These are phyloP conservation scores for Ascosphaera aggregata DNA, from an alignment of 2,329 filamentous ascomycete species.

Conservation along the genomic window DNA sequence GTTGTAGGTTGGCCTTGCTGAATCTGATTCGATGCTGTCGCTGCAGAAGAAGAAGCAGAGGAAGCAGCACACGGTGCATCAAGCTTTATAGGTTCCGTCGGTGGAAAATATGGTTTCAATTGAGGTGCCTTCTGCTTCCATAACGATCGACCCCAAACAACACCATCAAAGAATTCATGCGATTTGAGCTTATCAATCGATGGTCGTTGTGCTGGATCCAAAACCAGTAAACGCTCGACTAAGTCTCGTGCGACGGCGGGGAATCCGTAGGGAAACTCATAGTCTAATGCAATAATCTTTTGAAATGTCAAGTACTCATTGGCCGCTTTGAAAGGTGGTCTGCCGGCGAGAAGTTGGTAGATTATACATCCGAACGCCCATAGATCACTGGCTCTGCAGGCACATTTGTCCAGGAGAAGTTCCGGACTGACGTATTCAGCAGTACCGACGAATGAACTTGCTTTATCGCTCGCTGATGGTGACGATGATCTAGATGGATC, in stretches of 20 bases:
- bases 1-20: too few relatives aligned
- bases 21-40: too few relatives aligned
- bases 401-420: conserved; percentile 86
- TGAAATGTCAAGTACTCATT: conserved; percentile 97
- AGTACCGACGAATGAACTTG: conserved; percentile 89
- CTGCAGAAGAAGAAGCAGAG: too few relatives aligned
- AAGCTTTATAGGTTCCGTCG: conserved; percentile 56
- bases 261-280: conserved; percentile 78
- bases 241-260: conserved; percentile 68
- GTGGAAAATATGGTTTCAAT: conserved; percentile 61
- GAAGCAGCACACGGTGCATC: conserved; percentile 24
- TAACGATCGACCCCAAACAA: conserved; percentile 57
- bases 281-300: conserved; percentile 87
- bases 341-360: conserved; percentile 85
- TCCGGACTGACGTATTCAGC: conserved; percentile 97
- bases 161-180: conserved; percentile 81
- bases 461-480: too few relatives aligned
- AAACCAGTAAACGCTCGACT: conserved; percentile 69
- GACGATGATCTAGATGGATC: too few relatives aligned
- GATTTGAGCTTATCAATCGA: conserved; percentile 94
- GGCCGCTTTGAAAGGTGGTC: conserved; percentile 84
- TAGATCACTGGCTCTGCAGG: conserved; percentile 89
- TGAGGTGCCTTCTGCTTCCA: conserved; percentile 84
- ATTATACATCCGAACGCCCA: conserved; percentile 99
- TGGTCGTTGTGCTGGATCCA: conserved; percentile 63